phyloP scores from a whole-genome alignment of 2,329 filamentous ascomycete species.

The Paecilomyces formosus region DNA sequence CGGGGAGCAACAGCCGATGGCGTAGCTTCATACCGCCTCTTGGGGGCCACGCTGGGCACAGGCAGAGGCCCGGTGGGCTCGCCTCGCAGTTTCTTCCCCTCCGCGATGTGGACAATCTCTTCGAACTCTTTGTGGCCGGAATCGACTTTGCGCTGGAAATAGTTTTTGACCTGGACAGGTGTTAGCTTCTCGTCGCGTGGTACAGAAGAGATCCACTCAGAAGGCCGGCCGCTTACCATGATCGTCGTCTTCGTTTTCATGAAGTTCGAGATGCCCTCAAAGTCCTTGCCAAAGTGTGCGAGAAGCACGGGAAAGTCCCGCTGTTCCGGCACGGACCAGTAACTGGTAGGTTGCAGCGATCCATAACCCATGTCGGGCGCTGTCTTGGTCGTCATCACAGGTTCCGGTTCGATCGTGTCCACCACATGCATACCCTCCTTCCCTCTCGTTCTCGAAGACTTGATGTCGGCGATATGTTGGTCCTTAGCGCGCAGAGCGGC shows the following conservation, averaged over 20 bases:
- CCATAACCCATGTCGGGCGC: constrained; percentile 25
- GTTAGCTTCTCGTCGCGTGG: not conserved
- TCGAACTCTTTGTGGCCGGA: constrained; percentile 39
- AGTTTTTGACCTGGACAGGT: constrained; percentile 40
- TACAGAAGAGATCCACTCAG: not conserved
- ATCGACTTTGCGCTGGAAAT: constrained; percentile 39
- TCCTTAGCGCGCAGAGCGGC: constrained; percentile 7
- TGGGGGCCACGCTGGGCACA: constrained; percentile 35
- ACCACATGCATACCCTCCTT: constrained; percentile 29
- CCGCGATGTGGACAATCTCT: constrained; percentile 33
- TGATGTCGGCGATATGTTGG: constrained; percentile 7
- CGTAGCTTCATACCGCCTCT: constrained; percentile 41
- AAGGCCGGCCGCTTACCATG: constrained; percentile 33
- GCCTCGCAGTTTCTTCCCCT: constrained; percentile 37
- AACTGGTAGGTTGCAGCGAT: constrained; percentile 39
- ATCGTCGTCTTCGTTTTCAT: constrained; percentile 48
- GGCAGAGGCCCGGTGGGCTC: constrained; percentile 38
- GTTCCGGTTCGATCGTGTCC: constrained; percentile 25
- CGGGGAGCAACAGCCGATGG: constrained; percentile 34
- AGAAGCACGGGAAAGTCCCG: constrained; percentile 40
- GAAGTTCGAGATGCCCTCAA: constrained; percentile 40
- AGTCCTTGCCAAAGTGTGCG: constrained; percentile 41
- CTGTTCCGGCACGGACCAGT: constrained; percentile 46
- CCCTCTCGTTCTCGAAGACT: constrained; percentile 20
- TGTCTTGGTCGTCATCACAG: constrained; percentile 11